Conservation (phyloP, 805 yeast species). For the Isabelozyma pseudorhagii region DNA sequence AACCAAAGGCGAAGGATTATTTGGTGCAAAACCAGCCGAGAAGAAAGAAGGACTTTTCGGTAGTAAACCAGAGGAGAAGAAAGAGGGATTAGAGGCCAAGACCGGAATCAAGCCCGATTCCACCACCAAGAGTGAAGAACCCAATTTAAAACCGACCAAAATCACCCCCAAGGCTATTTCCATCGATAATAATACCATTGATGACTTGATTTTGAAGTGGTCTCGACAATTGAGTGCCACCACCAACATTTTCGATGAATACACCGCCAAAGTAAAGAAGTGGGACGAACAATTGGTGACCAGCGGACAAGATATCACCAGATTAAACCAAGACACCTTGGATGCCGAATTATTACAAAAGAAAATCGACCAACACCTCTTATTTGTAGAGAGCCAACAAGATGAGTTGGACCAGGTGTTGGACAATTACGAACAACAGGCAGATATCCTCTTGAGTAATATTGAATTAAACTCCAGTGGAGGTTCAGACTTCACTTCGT, state of each 20-base stretch:
- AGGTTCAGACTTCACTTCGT: slow-evolving; percentile 8
- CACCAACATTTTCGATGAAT: slow-evolving; percentile 68
- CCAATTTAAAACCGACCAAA: slow-evolving; percentile 46
- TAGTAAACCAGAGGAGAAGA: slow-evolving; percentile 9
- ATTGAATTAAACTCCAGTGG: slow-evolving; percentile 27
- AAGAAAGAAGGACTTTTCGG: slow-evolving; percentile 13
- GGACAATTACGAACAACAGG: slow-evolving; percentile 77
- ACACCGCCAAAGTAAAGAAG: slow-evolving; percentile 67
- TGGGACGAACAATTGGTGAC: slow-evolving; percentile 87
- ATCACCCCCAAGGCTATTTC: slow-evolving; percentile 69
- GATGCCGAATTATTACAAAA: slow-evolving; percentile 83
- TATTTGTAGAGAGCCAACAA: slow-evolving; percentile 88
- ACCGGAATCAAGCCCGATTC: not conserved
- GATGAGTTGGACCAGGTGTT: slow-evolving; percentile 82
- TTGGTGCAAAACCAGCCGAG: slow-evolving; percentile 10
- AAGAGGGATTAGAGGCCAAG: slow-evolving; percentile 5
- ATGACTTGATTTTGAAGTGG: slow-evolving; percentile 92
- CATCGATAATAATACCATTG: slow-evolving; percentile 85
- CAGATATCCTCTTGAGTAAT: slow-evolving; percentile 46
- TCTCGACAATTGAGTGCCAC: slow-evolving; percentile 77
- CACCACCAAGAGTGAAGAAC: slow-evolving; percentile 9
- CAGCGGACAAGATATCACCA: slow-evolving; percentile 81
- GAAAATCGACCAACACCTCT: slow-evolving; percentile 81
- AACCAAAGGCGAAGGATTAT: slow-evolving; percentile 9
- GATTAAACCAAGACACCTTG: slow-evolving; percentile 70